Percentiles rank a stretch among this genome's conserved stretches.
Evolutionary conservation across 1,284 basidiomycete species (phyloP).

Genomic region (Trametes versicolor): DNA sequence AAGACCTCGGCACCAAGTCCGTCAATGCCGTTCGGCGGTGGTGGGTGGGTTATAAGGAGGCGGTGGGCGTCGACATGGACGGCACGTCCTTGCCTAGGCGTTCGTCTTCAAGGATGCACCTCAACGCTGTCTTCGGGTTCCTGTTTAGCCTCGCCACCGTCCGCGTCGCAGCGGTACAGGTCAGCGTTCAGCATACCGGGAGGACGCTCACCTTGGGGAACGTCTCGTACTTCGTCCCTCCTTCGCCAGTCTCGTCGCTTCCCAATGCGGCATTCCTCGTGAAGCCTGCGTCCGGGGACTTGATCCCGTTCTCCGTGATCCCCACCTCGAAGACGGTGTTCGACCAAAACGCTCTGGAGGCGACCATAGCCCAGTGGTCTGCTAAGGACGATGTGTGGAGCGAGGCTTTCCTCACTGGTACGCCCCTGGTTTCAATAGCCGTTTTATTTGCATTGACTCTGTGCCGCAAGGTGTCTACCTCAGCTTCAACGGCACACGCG

Average conservation of each 20-base stretch:
- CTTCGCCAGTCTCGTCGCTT: constrained; percentile 39
- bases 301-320: constrained; percentile 44
- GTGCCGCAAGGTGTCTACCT: constrained; percentile 36
- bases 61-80: neutral
- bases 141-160: constrained; percentile 1
- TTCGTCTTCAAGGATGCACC: constrained; percentile 9
- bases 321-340: constrained; percentile 33
- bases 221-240: constrained; percentile 41
- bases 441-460: neutral
- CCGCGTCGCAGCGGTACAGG: constrained; percentile 18
- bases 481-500: constrained; percentile 34
- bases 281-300: constrained; percentile 18
- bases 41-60: neutral
- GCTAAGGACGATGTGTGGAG: constrained; percentile 43
- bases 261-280: constrained; percentile 23
- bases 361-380: constrained; percentile 32
- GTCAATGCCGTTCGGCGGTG: neutral
- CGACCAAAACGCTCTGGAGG: constrained; percentile 31
- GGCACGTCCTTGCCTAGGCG: neutral
- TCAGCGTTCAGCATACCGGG: constrained; percentile 29
- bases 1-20: neutral
- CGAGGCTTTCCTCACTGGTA: constrained; percentile 40
- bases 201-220: constrained; percentile 38
- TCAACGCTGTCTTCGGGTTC: constrained; percentile 1
- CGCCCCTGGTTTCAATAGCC: neutral